Evolutionary conservation across 257 asterid genomes (phyloP).

Genomic region (Nemophila menziesii): DNA sequence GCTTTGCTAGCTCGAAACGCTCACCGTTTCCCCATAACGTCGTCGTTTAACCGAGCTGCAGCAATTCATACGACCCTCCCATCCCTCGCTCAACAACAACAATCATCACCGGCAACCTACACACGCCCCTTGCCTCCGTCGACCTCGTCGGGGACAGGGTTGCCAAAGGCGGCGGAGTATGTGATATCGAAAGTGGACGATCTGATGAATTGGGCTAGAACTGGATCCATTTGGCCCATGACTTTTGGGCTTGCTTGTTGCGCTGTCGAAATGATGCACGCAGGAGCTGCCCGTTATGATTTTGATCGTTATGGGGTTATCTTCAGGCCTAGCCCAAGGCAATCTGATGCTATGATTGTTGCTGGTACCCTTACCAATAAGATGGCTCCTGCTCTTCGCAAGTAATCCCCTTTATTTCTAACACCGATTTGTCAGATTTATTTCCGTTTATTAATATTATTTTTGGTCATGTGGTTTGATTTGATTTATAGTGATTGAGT

Average conservation of each 20-base stretch:
- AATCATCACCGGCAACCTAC: conserved; percentile 55
- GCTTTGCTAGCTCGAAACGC: conserved; percentile 73
- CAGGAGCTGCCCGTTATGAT: conserved; percentile 95
- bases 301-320: conserved; percentile 90
- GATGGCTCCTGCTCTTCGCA: conserved; percentile 99
- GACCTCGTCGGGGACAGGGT: conserved; percentile 56
- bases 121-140: conserved; percentile 55
- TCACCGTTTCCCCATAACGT: conserved; percentile 35
- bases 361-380: conserved; percentile 86
- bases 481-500: not conserved
- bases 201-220: conserved; percentile 92
- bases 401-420: conserved; percentile 23
- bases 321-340: conserved; percentile 97
- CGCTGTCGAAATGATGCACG: conserved; percentile 98
- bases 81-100: conserved; percentile 33
- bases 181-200: conserved; percentile 94
- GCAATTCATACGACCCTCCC: conserved; percentile 75
- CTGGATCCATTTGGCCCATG: conserved; percentile 98
- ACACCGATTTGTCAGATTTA: not conserved
- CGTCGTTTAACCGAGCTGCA: conserved; percentile 50
- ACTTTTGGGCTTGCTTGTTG: conserved; percentile 94
- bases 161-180: conserved; percentile 73
- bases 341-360: conserved; percentile 89
- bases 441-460: not conserved
- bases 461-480: not conserved